Evolutionary conservation across 2,329 filamentous ascomycete genomes (phyloP).

Genomic region (Sordariomycetes sp.): DNA sequence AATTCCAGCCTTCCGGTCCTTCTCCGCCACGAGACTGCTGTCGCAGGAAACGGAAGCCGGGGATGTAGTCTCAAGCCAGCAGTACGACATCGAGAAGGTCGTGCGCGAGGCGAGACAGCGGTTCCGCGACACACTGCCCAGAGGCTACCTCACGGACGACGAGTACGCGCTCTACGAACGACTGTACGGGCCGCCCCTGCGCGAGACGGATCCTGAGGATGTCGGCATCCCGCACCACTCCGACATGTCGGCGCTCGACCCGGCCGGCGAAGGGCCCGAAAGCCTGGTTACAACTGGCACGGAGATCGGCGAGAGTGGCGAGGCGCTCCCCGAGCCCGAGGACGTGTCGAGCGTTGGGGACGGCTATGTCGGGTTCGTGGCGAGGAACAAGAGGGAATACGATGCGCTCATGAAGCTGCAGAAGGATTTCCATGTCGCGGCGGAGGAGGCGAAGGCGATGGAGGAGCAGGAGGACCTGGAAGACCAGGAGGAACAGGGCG

Average conservation of each 20-base stretch:
- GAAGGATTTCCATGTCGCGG: constrained; percentile 42
- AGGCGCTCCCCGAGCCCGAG: constrained; percentile 21
- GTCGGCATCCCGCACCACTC: constrained; percentile 33
- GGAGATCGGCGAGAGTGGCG: neutral
- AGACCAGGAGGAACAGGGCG: constrained; percentile 14
- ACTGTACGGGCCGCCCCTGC: constrained; percentile 67
- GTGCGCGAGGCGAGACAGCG: constrained; percentile 63
- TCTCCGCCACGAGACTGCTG: constrained; percentile 1
- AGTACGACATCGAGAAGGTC: constrained; percentile 42
- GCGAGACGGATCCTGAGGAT: constrained; percentile 49
- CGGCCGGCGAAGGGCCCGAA: constrained; percentile 2
- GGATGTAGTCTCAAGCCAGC: neutral
- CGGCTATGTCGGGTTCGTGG: constrained; percentile 35
- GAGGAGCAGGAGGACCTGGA: constrained; percentile 22
- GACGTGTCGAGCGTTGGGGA: constrained; percentile 26
- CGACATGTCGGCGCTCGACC: neutral
- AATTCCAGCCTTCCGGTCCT: constrained; percentile 2
- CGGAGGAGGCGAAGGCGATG: constrained; percentile 24
- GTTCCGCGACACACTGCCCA: constrained; percentile 69
- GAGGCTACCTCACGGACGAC: constrained; percentile 54
- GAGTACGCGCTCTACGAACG: constrained; percentile 70
- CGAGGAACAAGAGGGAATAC: constrained; percentile 43
- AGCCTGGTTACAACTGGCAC: constrained; percentile 2
- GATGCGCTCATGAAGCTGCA: constrained; percentile 42
- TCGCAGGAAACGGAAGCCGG: constrained; percentile 3